Evolutionary conservation across 306 rosid genomes (phyloP).

Genomic region (Leucaena leucocephala): DNA sequence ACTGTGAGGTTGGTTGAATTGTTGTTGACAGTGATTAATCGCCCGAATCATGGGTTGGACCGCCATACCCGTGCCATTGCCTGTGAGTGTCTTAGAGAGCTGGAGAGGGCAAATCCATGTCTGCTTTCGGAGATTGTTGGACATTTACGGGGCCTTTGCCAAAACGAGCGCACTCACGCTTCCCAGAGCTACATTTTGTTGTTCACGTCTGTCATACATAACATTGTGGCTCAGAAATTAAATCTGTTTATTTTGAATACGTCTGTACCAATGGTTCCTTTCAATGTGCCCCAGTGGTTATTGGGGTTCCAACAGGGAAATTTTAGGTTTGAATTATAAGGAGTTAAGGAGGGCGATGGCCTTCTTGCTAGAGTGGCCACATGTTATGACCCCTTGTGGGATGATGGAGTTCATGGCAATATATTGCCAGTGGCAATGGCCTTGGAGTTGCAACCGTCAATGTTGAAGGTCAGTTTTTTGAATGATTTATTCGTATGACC

Average conservation of each 20-base stretch:
- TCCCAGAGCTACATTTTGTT: constrained; percentile 76
- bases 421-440: constrained; percentile 71
- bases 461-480: constrained; percentile 96
- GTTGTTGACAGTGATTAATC: constrained; percentile 67
- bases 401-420: constrained; percentile 80
- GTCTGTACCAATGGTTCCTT: constrained; percentile 69
- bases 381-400: constrained; percentile 78
- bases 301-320: constrained; percentile 13
- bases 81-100: constrained; percentile 86
- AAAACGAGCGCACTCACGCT: constrained; percentile 89
- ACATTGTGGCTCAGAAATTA: constrained; percentile 54
- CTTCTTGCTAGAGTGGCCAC: constrained; percentile 89
- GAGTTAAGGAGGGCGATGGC: constrained; percentile 85
- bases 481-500: constrained; percentile 77
- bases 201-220: constrained; percentile 64
- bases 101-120: constrained; percentile 73
- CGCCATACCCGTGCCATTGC: constrained; percentile 76
- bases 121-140: constrained; percentile 81
- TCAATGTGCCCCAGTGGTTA: constrained; percentile 59
- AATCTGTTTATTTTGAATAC: constrained; percentile 68
- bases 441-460: constrained; percentile 83
- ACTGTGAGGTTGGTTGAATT: constrained; percentile 65
- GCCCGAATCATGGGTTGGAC: constrained; percentile 75
- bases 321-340: constrained; percentile 60
- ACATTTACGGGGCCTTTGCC: constrained; percentile 86